A percentile compares a stretch with the other conserved stretches of the same genome.
phyloP scores from a whole-genome alignment of 768 basidiomycete species.

The Mycena rosella region DNA sequence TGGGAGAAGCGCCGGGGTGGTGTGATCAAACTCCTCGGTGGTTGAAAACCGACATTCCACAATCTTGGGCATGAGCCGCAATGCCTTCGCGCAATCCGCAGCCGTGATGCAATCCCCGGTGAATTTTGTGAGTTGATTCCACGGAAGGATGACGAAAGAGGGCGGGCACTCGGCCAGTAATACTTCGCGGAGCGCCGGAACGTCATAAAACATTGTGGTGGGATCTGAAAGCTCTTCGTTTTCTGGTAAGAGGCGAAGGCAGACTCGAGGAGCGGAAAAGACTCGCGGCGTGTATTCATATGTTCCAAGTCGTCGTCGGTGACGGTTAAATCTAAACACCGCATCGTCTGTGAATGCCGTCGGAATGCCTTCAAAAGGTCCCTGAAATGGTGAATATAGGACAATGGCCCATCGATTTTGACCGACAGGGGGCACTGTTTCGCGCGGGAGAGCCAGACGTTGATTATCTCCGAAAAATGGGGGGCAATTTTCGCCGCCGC shows the following conservation, averaged over 20 bases:
- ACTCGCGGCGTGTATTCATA: not conserved
- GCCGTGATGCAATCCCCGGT: too few species aligned
- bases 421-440: conserved; percentile 10
- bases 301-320: not conserved
- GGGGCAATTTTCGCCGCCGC: not conserved
- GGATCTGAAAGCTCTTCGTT: not conserved
- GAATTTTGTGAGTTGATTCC: too few species aligned
- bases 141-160: too few species aligned
- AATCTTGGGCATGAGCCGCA: too few species aligned
- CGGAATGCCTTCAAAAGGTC: not conserved
- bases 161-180: too few species aligned
- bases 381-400: not conserved
- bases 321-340: not conserved
- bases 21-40: not conserved
- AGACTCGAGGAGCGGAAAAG: not conserved
- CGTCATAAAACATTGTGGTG: not conserved
- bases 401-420: not conserved
- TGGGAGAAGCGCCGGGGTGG: not conserved
- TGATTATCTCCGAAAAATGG: not conserved
- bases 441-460: too few species aligned
- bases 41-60: conserved; percentile 6
- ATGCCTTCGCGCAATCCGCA: too few species aligned
- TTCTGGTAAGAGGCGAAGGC: not conserved
- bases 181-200: too few species aligned
- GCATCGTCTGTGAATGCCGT: too few species aligned